Evolutionary conservation across 208 protist genomes (phyloP).

Genomic region (Crithidia acanthocephali): DNA sequence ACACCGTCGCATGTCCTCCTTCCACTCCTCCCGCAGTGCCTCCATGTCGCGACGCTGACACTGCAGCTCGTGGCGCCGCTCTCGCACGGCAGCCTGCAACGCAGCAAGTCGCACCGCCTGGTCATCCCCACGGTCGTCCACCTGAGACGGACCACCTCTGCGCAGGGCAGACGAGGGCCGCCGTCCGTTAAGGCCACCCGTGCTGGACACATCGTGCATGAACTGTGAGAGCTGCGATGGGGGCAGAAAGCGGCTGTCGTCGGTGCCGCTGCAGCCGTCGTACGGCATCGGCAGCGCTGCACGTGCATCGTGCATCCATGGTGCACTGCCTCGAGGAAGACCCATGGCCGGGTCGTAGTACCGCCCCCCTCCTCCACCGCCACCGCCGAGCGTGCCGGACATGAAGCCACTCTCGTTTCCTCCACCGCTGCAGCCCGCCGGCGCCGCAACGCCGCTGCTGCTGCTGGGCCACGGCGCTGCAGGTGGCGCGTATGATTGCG

Average conservation of each 20-base stretch:
- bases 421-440: too few species aligned
- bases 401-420: not conserved
- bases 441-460: not conserved
- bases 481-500: not conserved
- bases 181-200: too few species aligned
- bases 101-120: slow-evolving; percentile 24
- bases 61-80: slow-evolving; percentile 40
- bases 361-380: not conserved
- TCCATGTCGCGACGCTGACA: slow-evolving; percentile 38
- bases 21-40: slow-evolving; percentile 62
- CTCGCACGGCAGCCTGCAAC: slow-evolving; percentile 26
- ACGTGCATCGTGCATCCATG: too few species aligned
- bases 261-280: not conserved
- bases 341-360: not conserved
- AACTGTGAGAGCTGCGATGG: not conserved
- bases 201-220: not conserved
- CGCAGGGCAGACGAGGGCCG: too few species aligned
- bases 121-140: not conserved
- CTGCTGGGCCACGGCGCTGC: not conserved
- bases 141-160: too few species aligned
- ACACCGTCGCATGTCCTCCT: slow-evolving; percentile 47
- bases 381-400: not conserved
- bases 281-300: not conserved
- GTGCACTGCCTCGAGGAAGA: not conserved
- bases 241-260: not conserved